These are phyloP conservation scores for Solanum arcanum DNA, from an alignment of 257 asterid species.

Conservation along the genomic window DNA sequence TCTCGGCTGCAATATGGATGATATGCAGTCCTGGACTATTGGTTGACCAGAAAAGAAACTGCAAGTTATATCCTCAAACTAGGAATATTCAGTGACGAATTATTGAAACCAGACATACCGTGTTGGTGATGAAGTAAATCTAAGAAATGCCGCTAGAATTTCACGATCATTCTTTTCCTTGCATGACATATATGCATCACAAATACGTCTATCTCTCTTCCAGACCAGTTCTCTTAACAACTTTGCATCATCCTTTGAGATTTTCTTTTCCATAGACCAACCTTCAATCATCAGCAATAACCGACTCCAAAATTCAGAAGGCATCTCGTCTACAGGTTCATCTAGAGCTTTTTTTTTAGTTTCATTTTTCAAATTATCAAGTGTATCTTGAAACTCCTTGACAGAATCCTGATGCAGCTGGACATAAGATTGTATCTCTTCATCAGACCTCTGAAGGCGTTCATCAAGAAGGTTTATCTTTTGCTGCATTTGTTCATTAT, in stretches of 20 bases:
- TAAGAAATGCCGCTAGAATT: conserved; percentile 46
- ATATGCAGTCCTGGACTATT: conserved; percentile 70
- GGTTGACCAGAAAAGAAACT: conserved; percentile 9
- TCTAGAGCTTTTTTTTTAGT: conserved; percentile 34
- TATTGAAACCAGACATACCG: conserved; percentile 29
- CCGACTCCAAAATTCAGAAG: conserved; percentile 71
- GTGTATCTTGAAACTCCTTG: conserved; percentile 82
- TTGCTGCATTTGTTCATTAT: conserved; percentile 72
- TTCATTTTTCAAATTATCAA: conserved; percentile 55
- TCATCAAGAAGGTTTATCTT: conserved; percentile 69
- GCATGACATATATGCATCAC: conserved; percentile 53
- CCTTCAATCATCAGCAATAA: conserved; percentile 84
- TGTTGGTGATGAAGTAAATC: conserved; percentile 33
- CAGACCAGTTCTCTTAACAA: conserved; percentile 65
- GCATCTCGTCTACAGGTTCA: conserved; percentile 47
- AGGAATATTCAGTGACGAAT: not conserved
- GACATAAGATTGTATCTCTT: conserved; percentile 62
- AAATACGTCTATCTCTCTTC: conserved; percentile 52
- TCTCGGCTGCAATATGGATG: conserved; percentile 94
- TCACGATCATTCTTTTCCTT: conserved; percentile 64
- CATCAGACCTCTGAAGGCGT: conserved; percentile 80
- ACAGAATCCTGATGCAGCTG: conserved; percentile 74
- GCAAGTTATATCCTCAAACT: conserved; percentile 14
- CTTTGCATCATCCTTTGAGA: conserved; percentile 50
- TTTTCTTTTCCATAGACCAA: conserved; percentile 87